Conservation (phyloP, 192 early-diverging fungal genomes). For the Linnemannia schmuckeri region DNA sequence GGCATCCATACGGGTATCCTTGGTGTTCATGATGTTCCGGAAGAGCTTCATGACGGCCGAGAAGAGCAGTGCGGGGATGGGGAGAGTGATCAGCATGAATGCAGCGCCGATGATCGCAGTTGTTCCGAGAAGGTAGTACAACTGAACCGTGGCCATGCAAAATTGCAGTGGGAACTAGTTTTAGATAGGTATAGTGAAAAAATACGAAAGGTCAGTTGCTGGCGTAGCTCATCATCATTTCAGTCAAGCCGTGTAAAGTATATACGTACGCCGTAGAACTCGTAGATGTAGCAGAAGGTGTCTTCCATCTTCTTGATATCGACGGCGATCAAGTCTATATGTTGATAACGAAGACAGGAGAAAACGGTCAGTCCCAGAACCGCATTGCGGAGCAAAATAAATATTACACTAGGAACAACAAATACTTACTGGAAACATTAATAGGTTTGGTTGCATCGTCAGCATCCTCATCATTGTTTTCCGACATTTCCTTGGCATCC, state of each 20-base stretch:
- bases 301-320: conserved; percentile 42
- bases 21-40: conserved; percentile 67
- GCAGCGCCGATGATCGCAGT: conserved; percentile 83
- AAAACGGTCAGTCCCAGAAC: not conserved
- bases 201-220: not conserved
- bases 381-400: not conserved
- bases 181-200: not conserved
- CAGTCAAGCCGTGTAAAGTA: not conserved
- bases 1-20: conserved; percentile 85
- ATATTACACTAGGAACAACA: not conserved
- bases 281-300: conserved; percentile 40
- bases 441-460: conserved; percentile 7
- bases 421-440: conserved; percentile 47
- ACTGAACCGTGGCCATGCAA: conserved; percentile 72
- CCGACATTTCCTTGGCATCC: conserved; percentile 32
- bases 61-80: conserved; percentile 64
- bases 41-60: conserved; percentile 62
- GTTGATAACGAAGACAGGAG: not conserved
- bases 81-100: conserved; percentile 74
- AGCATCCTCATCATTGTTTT: conserved; percentile 17
- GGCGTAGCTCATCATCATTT: not conserved
- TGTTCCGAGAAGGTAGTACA: conserved; percentile 85
- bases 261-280: conserved; percentile 55
- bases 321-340: conserved; percentile 46
- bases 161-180: conserved; percentile 70